Evolutionary conservation across 371 early-diverging fungal genomes (phyloP), one percentile per base, ranked within the genome.

Genomic region (Smittium culicis): DNA sequence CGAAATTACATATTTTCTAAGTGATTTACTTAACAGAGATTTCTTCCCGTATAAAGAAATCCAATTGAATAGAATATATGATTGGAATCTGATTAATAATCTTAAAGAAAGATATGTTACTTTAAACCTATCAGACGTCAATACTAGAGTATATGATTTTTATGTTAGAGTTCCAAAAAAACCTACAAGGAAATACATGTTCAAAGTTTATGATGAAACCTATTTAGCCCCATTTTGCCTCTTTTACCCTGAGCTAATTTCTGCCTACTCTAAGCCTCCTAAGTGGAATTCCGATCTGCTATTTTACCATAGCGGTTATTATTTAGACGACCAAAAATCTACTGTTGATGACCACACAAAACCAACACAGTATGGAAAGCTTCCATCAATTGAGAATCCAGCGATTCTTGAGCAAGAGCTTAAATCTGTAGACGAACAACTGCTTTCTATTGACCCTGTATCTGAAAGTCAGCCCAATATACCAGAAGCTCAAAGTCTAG

Each of bases 141-240:
- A 85, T 63, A 84, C 89, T 16, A 88, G 89, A 63, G 82, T 92
- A 2, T 85, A 84, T 71, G 85, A 84, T 67, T 90, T 93, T 68
- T 90, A 85, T 76, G 86, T 89, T 2, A 81, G 93, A 55, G 79
- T 76, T 25, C 92, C 92, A 0, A 78, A 83, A 57, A 71, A 81
- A 29, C 79, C 81, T 1, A 90, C 93, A 0, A 74, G 74, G 16
- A 88, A 88, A 68, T 89, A 85, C 67, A 85, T 83, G 66, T 82
- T 90, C 74, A 93, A 93, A 72, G 85, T 89, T 0, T 92, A 91
- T 66, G 92, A 91, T 65, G 94, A 93, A 69, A 86, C 82, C 24
- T 85, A 87, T 59, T 71, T 88, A n/a, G 89, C 92, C 0, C 89
- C 93, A 2, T 74, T 84, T 79, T 85, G 75, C 31, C 60, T 88